Conservation (phyloP, 495 filamentous ascomycete species). For the Tuber microsphaerosporum region DNA sequence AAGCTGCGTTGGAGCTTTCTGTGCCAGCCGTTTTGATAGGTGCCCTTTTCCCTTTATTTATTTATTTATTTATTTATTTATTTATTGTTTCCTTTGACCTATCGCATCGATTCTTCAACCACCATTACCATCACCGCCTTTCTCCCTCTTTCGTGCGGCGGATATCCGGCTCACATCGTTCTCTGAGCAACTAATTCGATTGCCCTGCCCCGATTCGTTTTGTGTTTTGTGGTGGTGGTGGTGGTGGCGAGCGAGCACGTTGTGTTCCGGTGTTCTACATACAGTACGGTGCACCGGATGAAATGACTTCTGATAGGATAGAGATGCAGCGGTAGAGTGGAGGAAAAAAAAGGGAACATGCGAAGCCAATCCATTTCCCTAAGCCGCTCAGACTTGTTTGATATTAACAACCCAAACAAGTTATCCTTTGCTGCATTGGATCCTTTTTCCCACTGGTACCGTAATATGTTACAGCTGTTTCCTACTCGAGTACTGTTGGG, state of each 20-base stretch:
- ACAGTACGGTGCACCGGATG: not conserved
- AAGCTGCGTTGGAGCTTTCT: not conserved
- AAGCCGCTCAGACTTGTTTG: not conserved
- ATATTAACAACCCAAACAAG: not conserved
- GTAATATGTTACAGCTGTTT: not conserved
- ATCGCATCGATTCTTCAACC: not conserved
- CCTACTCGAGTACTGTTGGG: not conserved
- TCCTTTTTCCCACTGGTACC: not conserved
- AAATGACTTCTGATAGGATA: not conserved
- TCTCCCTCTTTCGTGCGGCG: not conserved
- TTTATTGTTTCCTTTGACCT: not conserved
- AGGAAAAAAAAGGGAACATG: not conserved
- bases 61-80: not conserved
- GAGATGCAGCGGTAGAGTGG: not conserved
- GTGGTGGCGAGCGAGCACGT: not conserved
- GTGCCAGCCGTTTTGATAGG: not conserved
- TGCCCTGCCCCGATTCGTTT: not conserved
- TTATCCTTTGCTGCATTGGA: not conserved
- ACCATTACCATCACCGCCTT: not conserved
- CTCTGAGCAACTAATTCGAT: not conserved
- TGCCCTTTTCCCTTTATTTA: not conserved
- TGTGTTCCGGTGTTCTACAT: not conserved
- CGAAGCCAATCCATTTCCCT: not conserved
- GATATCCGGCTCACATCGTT: not conserved
- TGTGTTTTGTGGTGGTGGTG: not conserved